Base-by-base conservation (phyloP, 2,329 filamentous ascomycete genomes). In the Seiridium unicorne region DNA sequence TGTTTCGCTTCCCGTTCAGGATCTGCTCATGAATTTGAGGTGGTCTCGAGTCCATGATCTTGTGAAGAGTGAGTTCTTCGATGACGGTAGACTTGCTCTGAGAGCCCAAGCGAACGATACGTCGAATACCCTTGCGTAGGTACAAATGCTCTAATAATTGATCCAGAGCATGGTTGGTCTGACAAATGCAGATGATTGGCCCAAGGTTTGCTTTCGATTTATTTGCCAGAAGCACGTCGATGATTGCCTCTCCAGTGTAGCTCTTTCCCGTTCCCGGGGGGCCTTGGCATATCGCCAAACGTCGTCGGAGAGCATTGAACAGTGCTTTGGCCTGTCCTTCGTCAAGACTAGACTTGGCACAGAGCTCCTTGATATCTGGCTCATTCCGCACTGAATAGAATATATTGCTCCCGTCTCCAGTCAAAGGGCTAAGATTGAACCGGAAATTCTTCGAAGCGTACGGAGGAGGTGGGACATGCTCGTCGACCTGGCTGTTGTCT, bases 241-340 rank as follows among this genome's bases (percentile, higher is more conserved):
- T 81, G 18, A 90, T 70, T 44, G 81, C 77, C 2, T 85, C 78
- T 3, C 87, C 88, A 0, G 82, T 78, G 63, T 82, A 90, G 3
- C 79, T 83, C 67, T 91, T 91, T 0, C 89, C 89, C 0, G 89
- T 91, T 0, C 89, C 89, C 0, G 89, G 89, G 0, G 89, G 89
- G 0, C 89, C 89, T 73, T 91, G 88, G 11, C 90, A 87, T 4
- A 90, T 74, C 1, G 85, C 81, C 6, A 89, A 70, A 42, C 79
- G 78, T 1, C 80, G 77, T 0, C 74, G 78, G 0, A 91, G 71
- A 3, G 84, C 79, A 18, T 79, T 74, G 0, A 88, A 63, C 0
- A 90, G 69, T 1, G 86, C 84, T 3, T 65, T 61, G 4, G 81
- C 79, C 61, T 85, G 81, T 0, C 44, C 79, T 1, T 66, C 59